Evolutionary conservation across 495 filamentous ascomycete species (phyloP).

Genomic region (Hypoxylon trugodes): DNA sequence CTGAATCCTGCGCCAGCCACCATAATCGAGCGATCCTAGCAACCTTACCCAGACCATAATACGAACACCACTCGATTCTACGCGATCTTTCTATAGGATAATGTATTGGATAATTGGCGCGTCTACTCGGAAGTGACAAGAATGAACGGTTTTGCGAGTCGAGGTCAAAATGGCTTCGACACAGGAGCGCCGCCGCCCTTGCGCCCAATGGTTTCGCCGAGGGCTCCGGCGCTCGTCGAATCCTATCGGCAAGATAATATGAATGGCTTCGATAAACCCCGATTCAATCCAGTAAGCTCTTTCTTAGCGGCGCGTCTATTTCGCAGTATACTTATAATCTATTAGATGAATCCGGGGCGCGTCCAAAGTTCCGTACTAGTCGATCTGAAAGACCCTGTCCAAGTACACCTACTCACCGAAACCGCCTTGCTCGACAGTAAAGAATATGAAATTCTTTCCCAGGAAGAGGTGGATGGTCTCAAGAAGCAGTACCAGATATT

Average conservation of each 20-base stretch:
- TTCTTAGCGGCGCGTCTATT: constrained; percentile 7
- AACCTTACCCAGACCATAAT: neutral
- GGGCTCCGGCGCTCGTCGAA: constrained; percentile 51
- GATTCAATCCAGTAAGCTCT: constrained; percentile 58
- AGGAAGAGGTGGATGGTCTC: constrained; percentile 87
- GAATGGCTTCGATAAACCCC: constrained; percentile 53
- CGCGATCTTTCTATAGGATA: constrained; percentile 10
- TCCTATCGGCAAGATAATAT: constrained; percentile 58
- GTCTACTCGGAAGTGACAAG: constrained; percentile 34
- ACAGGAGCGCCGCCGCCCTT: constrained; percentile 27
- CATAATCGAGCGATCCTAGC: constrained; percentile 4
- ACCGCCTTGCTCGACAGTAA: constrained; percentile 89
- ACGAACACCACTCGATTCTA: neutral
- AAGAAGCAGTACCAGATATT: constrained; percentile 83
- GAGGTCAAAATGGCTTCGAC: constrained; percentile 38
- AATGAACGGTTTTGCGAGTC: constrained; percentile 41
- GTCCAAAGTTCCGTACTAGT: constrained; percentile 54
- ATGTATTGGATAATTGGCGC: constrained; percentile 19
- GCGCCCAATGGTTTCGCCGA: constrained; percentile 39
- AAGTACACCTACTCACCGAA: constrained; percentile 89
- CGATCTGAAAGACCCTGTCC: constrained; percentile 63
- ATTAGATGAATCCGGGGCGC: constrained; percentile 49
- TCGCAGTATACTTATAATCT: constrained; percentile 26
- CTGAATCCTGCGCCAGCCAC: constrained; percentile 18
- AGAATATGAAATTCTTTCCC: constrained; percentile 82